Conservation (phyloP, 2,329 filamentous ascomycete genomes). For the Eutypa lata region DNA sequence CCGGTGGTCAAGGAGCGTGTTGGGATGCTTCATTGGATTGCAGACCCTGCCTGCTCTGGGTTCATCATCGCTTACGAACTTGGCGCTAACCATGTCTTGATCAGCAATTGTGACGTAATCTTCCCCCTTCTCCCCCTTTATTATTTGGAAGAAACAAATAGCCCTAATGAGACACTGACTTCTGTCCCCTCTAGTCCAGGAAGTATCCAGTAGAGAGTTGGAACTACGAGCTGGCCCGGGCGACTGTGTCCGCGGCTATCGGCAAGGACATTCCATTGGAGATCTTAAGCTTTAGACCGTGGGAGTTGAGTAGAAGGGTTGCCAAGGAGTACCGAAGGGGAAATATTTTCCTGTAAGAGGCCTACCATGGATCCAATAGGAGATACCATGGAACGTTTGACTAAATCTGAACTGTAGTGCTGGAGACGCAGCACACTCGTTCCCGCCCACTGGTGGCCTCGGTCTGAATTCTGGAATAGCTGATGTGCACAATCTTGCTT, state of each 20-base stretch:
- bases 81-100: slow-evolving; percentile 37
- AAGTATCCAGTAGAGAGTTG: slow-evolving; percentile 33
- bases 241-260: slow-evolving; percentile 29
- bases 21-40: slow-evolving; percentile 43
- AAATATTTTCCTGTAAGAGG: slow-evolving; percentile 34
- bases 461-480: slow-evolving; percentile 30
- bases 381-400: neutral
- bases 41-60: slow-evolving; percentile 38
- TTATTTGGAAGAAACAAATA: neutral
- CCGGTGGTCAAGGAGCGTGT: slow-evolving; percentile 33
- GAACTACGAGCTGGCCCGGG: slow-evolving; percentile 31
- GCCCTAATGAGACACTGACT: neutral
- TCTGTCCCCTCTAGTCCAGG: slow-evolving; percentile 19
- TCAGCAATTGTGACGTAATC: slow-evolving; percentile 41
- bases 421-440: slow-evolving; percentile 31
- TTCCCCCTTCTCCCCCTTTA: neutral
- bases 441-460: slow-evolving; percentile 31
- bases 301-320: slow-evolving; percentile 39
- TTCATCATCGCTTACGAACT: slow-evolving; percentile 43
- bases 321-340: slow-evolving; percentile 33
- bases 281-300: slow-evolving; percentile 38
- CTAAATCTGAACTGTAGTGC: neutral
- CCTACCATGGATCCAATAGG: neutral
- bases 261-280: slow-evolving; percentile 32
- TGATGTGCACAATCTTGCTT: slow-evolving; percentile 31